Percentiles rank a stretch among this genome's conserved stretches.
phyloP scores from a whole-genome alignment of 768 basidiomycete genomes.

The Russula sp. region DNA sequence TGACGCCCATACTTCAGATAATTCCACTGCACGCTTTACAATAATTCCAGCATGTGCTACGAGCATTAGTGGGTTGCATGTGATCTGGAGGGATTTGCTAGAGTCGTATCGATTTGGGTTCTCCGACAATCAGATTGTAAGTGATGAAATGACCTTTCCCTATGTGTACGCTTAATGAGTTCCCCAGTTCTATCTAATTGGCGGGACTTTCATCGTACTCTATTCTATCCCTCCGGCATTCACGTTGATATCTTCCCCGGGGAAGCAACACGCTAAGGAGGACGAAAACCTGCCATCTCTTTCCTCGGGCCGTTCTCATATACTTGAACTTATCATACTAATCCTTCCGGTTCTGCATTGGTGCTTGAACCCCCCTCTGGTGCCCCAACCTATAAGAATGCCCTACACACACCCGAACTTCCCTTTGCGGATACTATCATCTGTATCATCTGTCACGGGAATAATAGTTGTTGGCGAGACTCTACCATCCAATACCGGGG shows the following conservation, averaged over 20 bases:
- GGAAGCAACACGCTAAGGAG: not conserved
- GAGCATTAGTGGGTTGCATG: constrained; percentile 16
- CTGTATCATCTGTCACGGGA: constrained; percentile 69
- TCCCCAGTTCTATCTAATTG: constrained; percentile 22
- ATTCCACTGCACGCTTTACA: constrained; percentile 19
- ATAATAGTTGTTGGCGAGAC: constrained; percentile 77
- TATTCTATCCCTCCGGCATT: constrained; percentile 15
- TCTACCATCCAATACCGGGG: constrained; percentile 33
- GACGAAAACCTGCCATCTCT: not conserved
- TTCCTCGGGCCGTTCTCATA: constrained; percentile 7
- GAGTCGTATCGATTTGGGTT: constrained; percentile 10
- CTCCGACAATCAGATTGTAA: constrained; percentile 23
- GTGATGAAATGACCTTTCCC: constrained; percentile 3
- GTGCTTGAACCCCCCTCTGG: constrained; percentile 40
- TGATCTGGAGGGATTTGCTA: constrained; percentile 15
- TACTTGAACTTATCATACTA: constrained; percentile 31
- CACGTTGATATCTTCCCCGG: not conserved
- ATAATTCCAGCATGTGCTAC: constrained; percentile 22
- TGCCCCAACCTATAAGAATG: constrained; percentile 46
- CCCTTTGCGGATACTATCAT: constrained; percentile 61
- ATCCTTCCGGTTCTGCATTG: constrained; percentile 35
- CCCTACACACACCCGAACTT: constrained; percentile 48
- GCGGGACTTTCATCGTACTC: constrained; percentile 15
- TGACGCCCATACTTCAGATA: constrained; percentile 1
- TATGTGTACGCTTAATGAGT: not conserved